Conservation (phyloP, 441 rosid genomes). For the Erodium texanum region DNA sequence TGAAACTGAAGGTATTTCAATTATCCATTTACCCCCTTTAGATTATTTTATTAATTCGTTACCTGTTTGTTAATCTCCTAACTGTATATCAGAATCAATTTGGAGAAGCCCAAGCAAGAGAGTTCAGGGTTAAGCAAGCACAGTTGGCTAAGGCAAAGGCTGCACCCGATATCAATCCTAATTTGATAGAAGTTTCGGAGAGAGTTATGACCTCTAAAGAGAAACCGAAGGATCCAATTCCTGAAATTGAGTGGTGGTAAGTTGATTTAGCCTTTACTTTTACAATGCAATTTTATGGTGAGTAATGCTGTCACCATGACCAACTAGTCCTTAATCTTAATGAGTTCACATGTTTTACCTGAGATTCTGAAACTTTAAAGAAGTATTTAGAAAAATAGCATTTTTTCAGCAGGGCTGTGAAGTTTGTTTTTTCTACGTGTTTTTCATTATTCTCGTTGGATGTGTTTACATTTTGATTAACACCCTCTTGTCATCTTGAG, state of each 20-base stretch:
- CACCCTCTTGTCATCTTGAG: neutral
- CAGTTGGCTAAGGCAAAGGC: slow-evolving; percentile 75
- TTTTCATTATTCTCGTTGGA: neutral
- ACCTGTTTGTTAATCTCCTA: slow-evolving; percentile 13
- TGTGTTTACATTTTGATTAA: neutral
- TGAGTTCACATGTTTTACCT: too few relatives aligned
- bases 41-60: slow-evolving; percentile 11
- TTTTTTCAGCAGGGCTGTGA: neutral
- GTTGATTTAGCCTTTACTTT: slow-evolving; percentile 22
- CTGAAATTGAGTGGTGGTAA: slow-evolving; percentile 94
- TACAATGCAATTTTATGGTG: neutral
- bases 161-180: slow-evolving; percentile 79
- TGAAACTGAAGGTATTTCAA: slow-evolving; percentile 55
- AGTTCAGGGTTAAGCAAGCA: slow-evolving; percentile 84
- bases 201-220: slow-evolving; percentile 54
- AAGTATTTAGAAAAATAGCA: too few relatives aligned
- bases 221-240: slow-evolving; percentile 60
- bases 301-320: neutral
- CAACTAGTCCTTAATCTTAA: neutral
- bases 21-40: neutral
- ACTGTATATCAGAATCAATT: slow-evolving; percentile 52
- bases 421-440: neutral
- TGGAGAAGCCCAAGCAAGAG: slow-evolving; percentile 88
- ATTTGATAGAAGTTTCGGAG: slow-evolving; percentile 77
- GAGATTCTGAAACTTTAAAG: too few relatives aligned